Evolutionary conservation across 2,329 filamentous ascomycete species (phyloP), one percentile per base, ranked within the genome.

Genomic region (Stemphylium vesicarium): DNA sequence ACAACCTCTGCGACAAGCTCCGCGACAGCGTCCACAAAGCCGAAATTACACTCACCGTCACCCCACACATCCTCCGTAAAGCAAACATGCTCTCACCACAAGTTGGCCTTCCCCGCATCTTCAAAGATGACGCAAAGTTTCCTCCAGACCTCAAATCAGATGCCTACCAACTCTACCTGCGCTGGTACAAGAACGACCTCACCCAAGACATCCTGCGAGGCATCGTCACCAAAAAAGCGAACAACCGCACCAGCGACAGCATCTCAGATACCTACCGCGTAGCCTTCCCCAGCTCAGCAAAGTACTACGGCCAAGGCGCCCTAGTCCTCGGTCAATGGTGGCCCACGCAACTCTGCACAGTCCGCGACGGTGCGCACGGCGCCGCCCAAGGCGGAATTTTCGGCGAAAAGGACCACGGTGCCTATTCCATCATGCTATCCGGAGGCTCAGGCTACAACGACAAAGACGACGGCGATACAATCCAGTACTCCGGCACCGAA

Each of bases 281-380:
- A 18, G 7, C 62, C 40, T 40, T 61, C 26, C 51, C 45, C n/a
- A 29, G 45, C 5, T 42, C 47, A 1, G 63, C 73, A 3, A 75
- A 74, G 4, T 73, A 71, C 47, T 67, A 74, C 35, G 80, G 80
- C 2, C 64, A 78, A 10, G 75, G 74, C 2, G 42, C 74, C 3
- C 70, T 82, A 1, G 64, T 80, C 0, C 76, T 78, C 9, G 80
- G 81, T 0, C 78, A 80, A 26, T 87, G 84, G 84, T 86, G 79
- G 78, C 82, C 84, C 0, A 75, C 76, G 0, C 83, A 84, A 56
- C 70, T 82, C 0, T 79, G 76, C 9, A 78, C 81, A 0, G 66
- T 85, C 0, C 79, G 81, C 11, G 78, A 82, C 49, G 84, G 84
- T 3, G 83, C 81, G 0, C 85, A 87, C 59, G 84, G 82, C 2